Conservation (phyloP, 1,139 yeast species). For the Sugiyamaella sp. region DNA sequence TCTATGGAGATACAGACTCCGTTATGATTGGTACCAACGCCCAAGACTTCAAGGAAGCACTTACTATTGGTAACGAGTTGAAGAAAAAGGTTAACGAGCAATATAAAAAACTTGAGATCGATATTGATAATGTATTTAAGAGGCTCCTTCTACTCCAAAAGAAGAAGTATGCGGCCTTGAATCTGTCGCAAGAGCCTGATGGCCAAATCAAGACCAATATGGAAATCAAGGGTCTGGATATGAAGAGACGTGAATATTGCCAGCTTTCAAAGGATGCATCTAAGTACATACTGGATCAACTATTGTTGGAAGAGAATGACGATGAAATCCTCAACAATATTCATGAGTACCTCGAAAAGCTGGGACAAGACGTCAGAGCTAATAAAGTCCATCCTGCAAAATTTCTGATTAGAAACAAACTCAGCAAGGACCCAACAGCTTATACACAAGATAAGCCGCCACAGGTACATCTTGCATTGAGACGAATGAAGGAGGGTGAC, state of each 20-base stretch:
- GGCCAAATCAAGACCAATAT: constrained; percentile 57
- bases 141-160: constrained; percentile 88
- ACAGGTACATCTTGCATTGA: constrained; percentile 88
- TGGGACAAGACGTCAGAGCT: constrained; percentile 59
- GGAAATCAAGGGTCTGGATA: constrained; percentile 95
- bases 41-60: constrained; percentile 68
- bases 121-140: constrained; percentile 90
- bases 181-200: constrained; percentile 50
- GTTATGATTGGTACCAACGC: constrained; percentile 97
- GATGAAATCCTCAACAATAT: constrained; percentile 75
- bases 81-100: constrained; percentile 85
- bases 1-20: constrained; percentile 99
- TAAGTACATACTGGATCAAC: constrained; percentile 67
- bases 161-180: constrained; percentile 96
- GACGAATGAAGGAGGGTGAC: constrained; percentile 78
- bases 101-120: constrained; percentile 85
- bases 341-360: constrained; percentile 69
- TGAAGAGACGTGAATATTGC: constrained; percentile 96
- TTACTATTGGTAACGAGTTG: constrained; percentile 82
- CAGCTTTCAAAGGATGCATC: constrained; percentile 90
- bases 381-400: constrained; percentile 67
- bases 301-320: constrained; percentile 74
- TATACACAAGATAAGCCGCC: constrained; percentile 67
- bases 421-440: constrained; percentile 47
- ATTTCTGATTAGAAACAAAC: constrained; percentile 48